These are phyloP conservation scores for Fusarium coicis DNA, from an alignment of 2,329 filamentous ascomycete species.

Conservation along the genomic window DNA sequence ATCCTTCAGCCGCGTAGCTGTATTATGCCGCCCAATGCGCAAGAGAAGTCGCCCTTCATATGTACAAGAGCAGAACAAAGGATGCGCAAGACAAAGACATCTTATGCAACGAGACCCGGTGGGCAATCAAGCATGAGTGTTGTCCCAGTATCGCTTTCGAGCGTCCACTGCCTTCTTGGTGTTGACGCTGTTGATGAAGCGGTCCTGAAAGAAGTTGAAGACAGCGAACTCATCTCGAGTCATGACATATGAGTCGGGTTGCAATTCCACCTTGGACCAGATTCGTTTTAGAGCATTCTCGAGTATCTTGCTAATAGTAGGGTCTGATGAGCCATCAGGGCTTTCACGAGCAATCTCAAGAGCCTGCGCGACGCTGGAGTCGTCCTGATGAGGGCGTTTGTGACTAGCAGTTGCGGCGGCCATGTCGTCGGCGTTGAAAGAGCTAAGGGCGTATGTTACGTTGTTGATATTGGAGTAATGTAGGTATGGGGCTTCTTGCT, in stretches of 20 bases:
- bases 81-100: not conserved
- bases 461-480: constrained; percentile 31
- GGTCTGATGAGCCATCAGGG: constrained; percentile 72
- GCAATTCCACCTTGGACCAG: constrained; percentile 73
- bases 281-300: constrained; percentile 71
- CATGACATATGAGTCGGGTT: constrained; percentile 78
- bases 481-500: constrained; percentile 36
- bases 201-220: constrained; percentile 84
- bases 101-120: constrained; percentile 12
- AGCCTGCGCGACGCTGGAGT: constrained; percentile 69
- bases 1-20: not conserved
- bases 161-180: constrained; percentile 60
- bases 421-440: constrained; percentile 31
- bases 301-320: constrained; percentile 71
- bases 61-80: not conserved
- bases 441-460: constrained; percentile 21
- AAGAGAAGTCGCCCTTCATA: not conserved
- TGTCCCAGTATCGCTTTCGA: constrained; percentile 65
- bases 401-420: constrained; percentile 31
- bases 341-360: constrained; percentile 81
- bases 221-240: constrained; percentile 82
- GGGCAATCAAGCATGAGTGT: constrained; percentile 50
- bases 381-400: constrained; percentile 44
- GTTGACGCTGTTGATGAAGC: constrained; percentile 68
- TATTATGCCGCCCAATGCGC: not conserved